Evolutionary conservation across 352 stramenopile species (phyloP).

Genomic region (Globisporangium emineosum): DNA sequence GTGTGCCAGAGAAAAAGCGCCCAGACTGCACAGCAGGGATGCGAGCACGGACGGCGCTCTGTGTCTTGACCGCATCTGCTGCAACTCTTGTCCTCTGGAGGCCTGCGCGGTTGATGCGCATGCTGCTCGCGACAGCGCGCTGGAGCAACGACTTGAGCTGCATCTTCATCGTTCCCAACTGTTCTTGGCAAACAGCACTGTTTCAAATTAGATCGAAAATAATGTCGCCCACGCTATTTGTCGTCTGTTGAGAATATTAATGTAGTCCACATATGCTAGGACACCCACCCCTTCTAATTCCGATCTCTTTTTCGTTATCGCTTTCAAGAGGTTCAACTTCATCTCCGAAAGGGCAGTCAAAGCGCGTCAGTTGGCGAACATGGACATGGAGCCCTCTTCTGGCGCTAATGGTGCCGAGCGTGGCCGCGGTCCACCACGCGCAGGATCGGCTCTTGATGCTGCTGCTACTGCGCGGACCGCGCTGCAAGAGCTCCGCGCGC

Average conservation of each 20-base stretch:
- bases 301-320: background rate
- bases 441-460: background rate
- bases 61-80: background rate
- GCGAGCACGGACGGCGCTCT: background rate
- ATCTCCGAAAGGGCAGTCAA: slow-evolving; percentile 19
- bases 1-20: slow-evolving; percentile 29
- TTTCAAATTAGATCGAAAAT: background rate
- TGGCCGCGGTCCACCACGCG: background rate
- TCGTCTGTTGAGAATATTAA: background rate
- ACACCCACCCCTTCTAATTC: background rate
- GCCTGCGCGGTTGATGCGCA: slow-evolving; percentile 2
- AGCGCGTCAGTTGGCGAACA: background rate
- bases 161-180: slow-evolving; percentile 9
- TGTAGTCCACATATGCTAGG: background rate
- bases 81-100: background rate
- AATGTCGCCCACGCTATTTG: slow-evolving; percentile 1
- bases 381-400: slow-evolving; percentile 6
- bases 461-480: slow-evolving; percentile 4
- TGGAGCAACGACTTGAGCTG: slow-evolving; percentile 4
- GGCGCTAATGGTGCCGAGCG: background rate
- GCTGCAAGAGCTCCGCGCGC: slow-evolving; percentile 29
- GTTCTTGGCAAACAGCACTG: background rate
- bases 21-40: background rate
- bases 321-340: slow-evolving; percentile 8
- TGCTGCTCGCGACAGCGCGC: background rate